Conservation (phyloP, 2,329 filamentous ascomycete genomes). For the Fusarium haematococcum region DNA sequence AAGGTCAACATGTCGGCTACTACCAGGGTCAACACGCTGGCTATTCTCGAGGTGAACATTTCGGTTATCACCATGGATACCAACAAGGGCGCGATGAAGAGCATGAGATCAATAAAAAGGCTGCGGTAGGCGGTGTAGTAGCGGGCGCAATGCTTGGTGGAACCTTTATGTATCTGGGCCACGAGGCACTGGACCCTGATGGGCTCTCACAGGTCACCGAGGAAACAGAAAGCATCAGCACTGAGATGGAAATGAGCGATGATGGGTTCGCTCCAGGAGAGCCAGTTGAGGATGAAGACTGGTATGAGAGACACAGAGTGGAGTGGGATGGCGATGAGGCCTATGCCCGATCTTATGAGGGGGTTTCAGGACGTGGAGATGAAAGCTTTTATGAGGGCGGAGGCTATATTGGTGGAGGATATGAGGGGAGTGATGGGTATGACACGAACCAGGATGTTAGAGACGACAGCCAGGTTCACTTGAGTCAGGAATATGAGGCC, state of each 20-base stretch:
- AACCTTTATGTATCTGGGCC: constrained; percentile 5
- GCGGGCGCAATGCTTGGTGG: not conserved
- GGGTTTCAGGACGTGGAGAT: too few relatives aligned
- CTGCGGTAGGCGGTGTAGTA: not conserved
- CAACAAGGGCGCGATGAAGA: not conserved
- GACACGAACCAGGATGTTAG: not conserved
- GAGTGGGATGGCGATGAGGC: not conserved
- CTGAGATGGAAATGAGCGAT: not conserved
- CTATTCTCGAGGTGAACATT: not conserved
- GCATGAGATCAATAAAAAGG: constrained; percentile 4
- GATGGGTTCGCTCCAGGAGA: not conserved
- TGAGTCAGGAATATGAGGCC: not conserved
- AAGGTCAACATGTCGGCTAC: not conserved
- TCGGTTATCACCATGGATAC: not conserved
- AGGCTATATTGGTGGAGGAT: not conserved
- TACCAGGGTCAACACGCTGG: constrained; percentile 7
- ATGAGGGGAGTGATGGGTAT: constrained; percentile 5
- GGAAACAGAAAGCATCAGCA: not conserved
- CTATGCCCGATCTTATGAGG: not conserved
- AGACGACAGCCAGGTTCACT: not conserved
- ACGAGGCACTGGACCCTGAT: constrained; percentile 1
- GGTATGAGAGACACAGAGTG: not conserved
- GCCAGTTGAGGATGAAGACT: not conserved
- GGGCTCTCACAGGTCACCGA: not conserved
- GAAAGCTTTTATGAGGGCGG: not conserved